Evolutionary conservation across 495 filamentous ascomycete species (phyloP), one percentile per base, ranked within the genome.

Genomic region (Apiosordaria backusii): DNA sequence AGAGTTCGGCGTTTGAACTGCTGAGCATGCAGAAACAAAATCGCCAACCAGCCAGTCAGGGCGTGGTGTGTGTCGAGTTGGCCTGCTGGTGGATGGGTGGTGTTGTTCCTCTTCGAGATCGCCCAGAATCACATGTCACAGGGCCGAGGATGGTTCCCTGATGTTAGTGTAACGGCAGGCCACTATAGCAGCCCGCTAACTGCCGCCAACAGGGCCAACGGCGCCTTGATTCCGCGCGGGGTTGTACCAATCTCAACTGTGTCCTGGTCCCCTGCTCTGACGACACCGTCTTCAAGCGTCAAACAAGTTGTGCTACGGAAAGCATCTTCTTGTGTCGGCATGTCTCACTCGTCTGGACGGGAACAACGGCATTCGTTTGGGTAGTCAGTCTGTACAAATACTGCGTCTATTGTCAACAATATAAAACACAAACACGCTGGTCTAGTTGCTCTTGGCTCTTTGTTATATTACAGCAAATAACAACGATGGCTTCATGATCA

Each of bases 51-150:
- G 10, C 35, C 35, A 45, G 35, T 45, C 35, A 45, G 35, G 35
- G 16, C 35, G 35, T 45, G 35, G 35, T 45, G 35, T 45, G 35
- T 45, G 35, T 45, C 35, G 35, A 45, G 35, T 45, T 45, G 52
- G 52, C 52, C 52, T 55, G 52, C 52, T 55, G 52, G 52, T 55
- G 52, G 52, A 21, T 55, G n/a, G 52, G 52, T 55, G 15, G 18
- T 55, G 52, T 55, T 55, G 52, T 55, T 55, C 10, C 52, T 22
- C 22, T 55, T 55, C 22, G 52, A 55, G 52, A 55, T 13, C 52
- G 19, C n/a, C 22, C 52, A 55, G 52, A 55, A 55, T 55, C 52
- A 55, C 52, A 55, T 55, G 52, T 18, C 52, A 55, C 52, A 55
- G 22, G n/a, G 52, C 52, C 35, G 22, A 55, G 52, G 18, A 55